Conservation (phyloP, 352 stramenopile genomes). For the Sclerospora graminicola region DNA sequence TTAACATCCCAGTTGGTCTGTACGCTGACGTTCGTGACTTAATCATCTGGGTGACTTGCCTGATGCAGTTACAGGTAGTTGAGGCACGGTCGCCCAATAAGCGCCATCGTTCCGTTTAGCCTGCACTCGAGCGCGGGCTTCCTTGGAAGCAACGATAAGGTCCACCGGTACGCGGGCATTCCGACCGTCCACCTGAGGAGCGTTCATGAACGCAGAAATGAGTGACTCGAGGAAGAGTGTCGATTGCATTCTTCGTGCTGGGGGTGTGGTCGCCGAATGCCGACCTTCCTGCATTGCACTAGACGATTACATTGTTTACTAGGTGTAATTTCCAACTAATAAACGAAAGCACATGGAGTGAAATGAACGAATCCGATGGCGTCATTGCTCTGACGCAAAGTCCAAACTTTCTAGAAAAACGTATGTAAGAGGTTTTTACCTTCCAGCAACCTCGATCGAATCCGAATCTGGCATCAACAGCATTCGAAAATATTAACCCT, state of each 20-base stretch:
- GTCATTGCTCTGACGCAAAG: conserved; percentile 7
- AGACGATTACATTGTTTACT: background rate
- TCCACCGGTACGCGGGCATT: conserved; percentile 59
- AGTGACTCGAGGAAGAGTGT: conserved; percentile 47
- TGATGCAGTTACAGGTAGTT: conserved; percentile 34
- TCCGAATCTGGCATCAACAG: background rate
- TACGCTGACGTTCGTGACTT: no score
- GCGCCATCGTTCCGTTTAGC: conserved; percentile 35
- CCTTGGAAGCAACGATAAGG: conserved; percentile 34
- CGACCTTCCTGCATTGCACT: conserved; percentile 1
- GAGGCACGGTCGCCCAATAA: conserved; percentile 46
- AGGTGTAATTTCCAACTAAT: conserved; percentile 3
- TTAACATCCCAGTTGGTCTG: background rate
- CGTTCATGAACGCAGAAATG: conserved; percentile 68
- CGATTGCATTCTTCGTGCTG: conserved; percentile 14
- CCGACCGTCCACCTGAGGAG: conserved; percentile 58
- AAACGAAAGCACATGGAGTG: conserved; percentile 9
- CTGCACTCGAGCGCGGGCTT: conserved; percentile 34
- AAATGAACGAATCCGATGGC: conserved; percentile 18
- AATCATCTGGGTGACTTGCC: conserved; percentile 2
- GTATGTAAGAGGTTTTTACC: background rate
- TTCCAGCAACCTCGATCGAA: background rate
- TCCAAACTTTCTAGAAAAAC: no score
- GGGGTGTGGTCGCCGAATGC: no score
- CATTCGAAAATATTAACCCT: background rate